phyloP scores from a whole-genome alignment of 2,329 filamentous ascomycete genomes.

The Hymenoscyphus albidus region DNA sequence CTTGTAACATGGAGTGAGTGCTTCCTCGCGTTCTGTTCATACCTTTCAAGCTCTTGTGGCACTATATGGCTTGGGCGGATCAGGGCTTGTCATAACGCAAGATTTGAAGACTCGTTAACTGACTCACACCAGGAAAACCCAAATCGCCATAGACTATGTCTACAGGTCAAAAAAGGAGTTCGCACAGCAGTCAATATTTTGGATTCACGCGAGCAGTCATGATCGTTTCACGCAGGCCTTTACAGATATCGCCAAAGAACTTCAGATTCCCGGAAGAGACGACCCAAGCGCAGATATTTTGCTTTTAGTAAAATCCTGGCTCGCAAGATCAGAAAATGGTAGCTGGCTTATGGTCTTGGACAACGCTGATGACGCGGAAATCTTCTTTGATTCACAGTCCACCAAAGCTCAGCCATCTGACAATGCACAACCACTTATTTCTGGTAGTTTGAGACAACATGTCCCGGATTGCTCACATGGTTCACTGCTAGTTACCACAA shows the following conservation, averaged over 20 bases:
- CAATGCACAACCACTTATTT: no score
- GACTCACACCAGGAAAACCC: constrained; percentile 29
- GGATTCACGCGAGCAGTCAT: constrained; percentile 27
- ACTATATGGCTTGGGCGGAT: not conserved
- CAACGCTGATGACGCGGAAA: constrained; percentile 19
- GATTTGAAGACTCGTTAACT: not conserved
- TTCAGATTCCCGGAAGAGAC: constrained; percentile 12
- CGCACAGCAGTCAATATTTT: constrained; percentile 35
- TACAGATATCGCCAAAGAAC: constrained; percentile 13
- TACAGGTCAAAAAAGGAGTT: constrained; percentile 26
- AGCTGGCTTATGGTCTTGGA: constrained; percentile 23
- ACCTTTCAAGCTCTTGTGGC: not conserved
- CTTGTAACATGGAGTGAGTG: no score
- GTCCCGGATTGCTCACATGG: not conserved
- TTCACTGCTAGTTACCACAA: not conserved
- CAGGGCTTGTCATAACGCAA: not conserved
- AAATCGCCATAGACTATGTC: constrained; percentile 37
- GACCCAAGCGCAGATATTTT: constrained; percentile 16
- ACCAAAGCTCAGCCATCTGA: no score
- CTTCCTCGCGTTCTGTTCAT: no score
- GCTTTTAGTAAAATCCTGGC: constrained; percentile 15
- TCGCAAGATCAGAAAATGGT: constrained; percentile 10
- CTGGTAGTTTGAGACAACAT: not conserved
- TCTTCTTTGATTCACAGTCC: constrained; percentile 7
- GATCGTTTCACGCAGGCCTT: constrained; percentile 16